These are phyloP conservation scores for Hanseniaspora lachancei DNA, from an alignment of 805 yeast species.

Conservation along the genomic window DNA sequence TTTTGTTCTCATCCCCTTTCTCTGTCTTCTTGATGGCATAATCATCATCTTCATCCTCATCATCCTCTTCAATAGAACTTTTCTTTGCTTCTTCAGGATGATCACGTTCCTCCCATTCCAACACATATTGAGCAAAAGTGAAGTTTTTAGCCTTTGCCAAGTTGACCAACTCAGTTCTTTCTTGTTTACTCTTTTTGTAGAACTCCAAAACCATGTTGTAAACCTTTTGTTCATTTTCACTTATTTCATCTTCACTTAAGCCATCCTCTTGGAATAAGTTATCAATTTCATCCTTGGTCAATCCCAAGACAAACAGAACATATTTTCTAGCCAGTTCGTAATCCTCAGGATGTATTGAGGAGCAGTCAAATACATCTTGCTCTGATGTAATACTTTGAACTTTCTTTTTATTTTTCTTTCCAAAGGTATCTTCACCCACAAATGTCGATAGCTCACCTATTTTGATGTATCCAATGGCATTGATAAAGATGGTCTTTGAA, in stretches of 20 bases:
- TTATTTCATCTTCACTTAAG: constrained; percentile 9
- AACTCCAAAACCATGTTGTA: constrained; percentile 2
- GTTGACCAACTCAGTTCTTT: constrained; percentile 11
- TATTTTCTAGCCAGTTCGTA: constrained; percentile 89
- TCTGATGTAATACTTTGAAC: constrained; percentile 27
- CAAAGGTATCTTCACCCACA: constrained; percentile 30
- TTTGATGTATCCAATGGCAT: constrained; percentile 79
- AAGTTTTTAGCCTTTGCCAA: constrained; percentile 11
- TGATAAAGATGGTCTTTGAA: constrained; percentile 71
- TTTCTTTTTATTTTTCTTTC: constrained; percentile 27
- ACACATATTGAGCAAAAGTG: constrained; percentile 11
- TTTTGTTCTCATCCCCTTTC: constrained; percentile 28
- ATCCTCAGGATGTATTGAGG: constrained; percentile 96
- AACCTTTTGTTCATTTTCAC: constrained; percentile 11
- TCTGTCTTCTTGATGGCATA: constrained; percentile 65
- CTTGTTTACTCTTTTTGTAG: constrained; percentile 4
- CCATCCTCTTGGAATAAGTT: not conserved
- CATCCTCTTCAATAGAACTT: constrained; percentile 15
- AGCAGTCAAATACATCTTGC: constrained; percentile 76
- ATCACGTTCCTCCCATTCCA: constrained; percentile 9
- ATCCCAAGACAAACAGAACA: constrained; percentile 29
- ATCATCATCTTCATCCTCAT: constrained; percentile 20
- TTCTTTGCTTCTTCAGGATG: not conserved
- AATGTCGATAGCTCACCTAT: constrained; percentile 39
- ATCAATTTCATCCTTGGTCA: constrained; percentile 9